Evolutionary conservation across 345 rosid genomes (phyloP).

Genomic region (Zanthoxylum bungeanum): DNA sequence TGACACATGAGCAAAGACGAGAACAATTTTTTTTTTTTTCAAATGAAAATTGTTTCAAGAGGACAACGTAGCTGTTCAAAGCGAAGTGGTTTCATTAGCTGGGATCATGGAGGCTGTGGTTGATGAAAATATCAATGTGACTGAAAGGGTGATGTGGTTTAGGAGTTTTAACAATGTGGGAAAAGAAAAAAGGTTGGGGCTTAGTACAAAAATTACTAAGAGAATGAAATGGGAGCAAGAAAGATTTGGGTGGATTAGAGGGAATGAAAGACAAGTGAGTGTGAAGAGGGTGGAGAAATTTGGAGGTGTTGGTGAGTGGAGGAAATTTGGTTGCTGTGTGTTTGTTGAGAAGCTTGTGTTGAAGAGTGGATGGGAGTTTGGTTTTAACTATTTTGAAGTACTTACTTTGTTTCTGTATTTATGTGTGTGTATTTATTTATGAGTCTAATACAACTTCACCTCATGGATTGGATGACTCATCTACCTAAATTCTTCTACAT

Average conservation of each 20-base stretch:
- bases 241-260: slow-evolving; percentile 49
- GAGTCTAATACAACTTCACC: not conserved
- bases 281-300: slow-evolving; percentile 31
- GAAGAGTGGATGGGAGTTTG: slow-evolving; percentile 54
- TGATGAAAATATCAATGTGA: slow-evolving; percentile 1
- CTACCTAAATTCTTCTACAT: not conserved
- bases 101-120: slow-evolving; percentile 20
- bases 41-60: slow-evolving; percentile 21
- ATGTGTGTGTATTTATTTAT: not conserved
- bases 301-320: slow-evolving; percentile 38
- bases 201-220: slow-evolving; percentile 36
- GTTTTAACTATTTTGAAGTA: slow-evolving; percentile 25
- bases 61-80: slow-evolving; percentile 18
- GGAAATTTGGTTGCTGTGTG: slow-evolving; percentile 43
- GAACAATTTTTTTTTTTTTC: slow-evolving; percentile 44
- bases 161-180: slow-evolving; percentile 9
- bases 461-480: not conserved
- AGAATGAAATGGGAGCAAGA: slow-evolving; percentile 54
- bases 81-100: slow-evolving; percentile 31
- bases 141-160: slow-evolving; percentile 42
- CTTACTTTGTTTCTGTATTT: not conserved
- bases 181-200: slow-evolving; percentile 33
- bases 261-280: slow-evolving; percentile 3
- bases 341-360: slow-evolving; percentile 64
- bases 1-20: slow-evolving; percentile 63